Percentiles rank a stretch among this genome's conserved stretches.
Evolutionary conservation across 306 rosid genomes (phyloP).

Genomic region (Pterocarpus santalinus): DNA sequence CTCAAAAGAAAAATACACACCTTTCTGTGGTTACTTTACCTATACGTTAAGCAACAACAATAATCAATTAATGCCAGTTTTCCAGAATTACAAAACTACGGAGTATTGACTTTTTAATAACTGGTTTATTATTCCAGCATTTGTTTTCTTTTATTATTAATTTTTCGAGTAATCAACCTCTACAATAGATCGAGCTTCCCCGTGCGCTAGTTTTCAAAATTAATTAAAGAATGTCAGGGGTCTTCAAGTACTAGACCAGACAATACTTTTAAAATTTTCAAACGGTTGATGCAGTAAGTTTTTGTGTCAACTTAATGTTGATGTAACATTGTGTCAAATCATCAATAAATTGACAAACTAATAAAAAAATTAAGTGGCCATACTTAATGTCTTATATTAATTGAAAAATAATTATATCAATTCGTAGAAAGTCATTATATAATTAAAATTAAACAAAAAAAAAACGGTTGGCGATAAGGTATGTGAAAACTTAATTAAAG

Average conservation of each 20-base stretch:
- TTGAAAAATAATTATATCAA: too few species aligned
- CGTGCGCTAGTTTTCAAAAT: too few species aligned
- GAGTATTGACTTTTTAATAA: not conserved
- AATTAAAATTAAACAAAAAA: too few species aligned
- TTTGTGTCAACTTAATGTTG: not conserved
- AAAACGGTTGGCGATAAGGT: too few species aligned
- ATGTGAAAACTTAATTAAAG: too few species aligned
- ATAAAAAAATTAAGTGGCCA: not conserved
- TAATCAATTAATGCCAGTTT: not conserved
- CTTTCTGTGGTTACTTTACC: not conserved
- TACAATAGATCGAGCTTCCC: too few species aligned
- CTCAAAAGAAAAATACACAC: not conserved
- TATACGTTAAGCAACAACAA: not conserved
- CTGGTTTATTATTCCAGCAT: not conserved
- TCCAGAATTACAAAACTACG: not conserved
- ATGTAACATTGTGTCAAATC: not conserved
- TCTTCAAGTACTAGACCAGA: too few species aligned
- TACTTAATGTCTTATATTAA: not conserved
- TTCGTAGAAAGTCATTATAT: too few species aligned
- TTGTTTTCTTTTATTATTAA: not conserved
- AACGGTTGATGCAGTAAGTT: not conserved
- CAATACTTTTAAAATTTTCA: too few species aligned
- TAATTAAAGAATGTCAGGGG: too few species aligned
- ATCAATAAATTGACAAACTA: not conserved
- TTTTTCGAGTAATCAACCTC: too few species aligned